These are phyloP conservation scores for Fusarium sp. DNA, from an alignment of 2,329 filamentous ascomycete genomes.

Conservation along the genomic window DNA sequence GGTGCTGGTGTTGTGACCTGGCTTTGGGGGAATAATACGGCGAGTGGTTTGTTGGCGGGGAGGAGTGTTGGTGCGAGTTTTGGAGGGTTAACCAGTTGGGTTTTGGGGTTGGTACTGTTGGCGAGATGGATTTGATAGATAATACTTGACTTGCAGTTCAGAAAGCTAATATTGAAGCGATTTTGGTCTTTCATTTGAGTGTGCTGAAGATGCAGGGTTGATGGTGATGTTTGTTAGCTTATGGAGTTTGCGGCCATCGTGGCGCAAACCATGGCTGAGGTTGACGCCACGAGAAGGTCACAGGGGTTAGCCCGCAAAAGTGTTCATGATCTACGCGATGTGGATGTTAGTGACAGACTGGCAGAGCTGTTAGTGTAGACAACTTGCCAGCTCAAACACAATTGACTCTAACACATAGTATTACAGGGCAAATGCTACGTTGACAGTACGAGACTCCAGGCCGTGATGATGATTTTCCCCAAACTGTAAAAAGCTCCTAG, in stretches of 20 bases:
- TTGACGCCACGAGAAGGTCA: neutral
- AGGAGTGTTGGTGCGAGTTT: neutral
- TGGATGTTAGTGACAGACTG: accelerated
- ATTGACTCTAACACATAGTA: accelerated
- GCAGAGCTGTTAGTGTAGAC: accelerated
- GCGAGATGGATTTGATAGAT: neutral
- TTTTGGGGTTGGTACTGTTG: accelerated
- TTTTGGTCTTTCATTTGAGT: too few species aligned
- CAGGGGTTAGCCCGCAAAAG: accelerated
- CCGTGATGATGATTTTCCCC: too few species aligned
- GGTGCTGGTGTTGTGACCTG: neutral
- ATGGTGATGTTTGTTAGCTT: neutral
- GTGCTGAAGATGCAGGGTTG: accelerated
- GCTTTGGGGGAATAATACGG: neutral
- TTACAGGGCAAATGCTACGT: too few species aligned
- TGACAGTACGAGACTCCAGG: too few species aligned
- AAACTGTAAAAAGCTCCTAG: too few species aligned
- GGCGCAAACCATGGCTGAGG: neutral
- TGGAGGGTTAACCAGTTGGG: neutral
- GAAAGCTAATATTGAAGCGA: accelerated
- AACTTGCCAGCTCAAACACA: accelerated
- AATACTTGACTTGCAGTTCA: neutral
- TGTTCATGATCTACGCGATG: accelerated
- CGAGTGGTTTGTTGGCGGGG: neutral
- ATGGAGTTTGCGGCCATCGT: neutral